phyloP scores from a whole-genome alignment of 441 rosid genomes.

The Erodium trifolium region DNA sequence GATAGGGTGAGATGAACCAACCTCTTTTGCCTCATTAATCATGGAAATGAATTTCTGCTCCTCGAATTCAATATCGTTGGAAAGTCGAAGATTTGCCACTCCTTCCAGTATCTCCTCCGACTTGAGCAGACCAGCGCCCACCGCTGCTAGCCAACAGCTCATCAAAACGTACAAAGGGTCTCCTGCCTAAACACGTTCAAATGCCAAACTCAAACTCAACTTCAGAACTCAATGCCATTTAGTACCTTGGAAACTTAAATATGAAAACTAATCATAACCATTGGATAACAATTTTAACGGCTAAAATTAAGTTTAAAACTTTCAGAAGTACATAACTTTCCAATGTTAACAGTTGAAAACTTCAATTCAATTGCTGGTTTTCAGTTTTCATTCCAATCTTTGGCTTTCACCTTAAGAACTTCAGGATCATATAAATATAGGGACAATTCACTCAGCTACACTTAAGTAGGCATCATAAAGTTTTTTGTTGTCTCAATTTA shows the following conservation, averaged over 20 bases:
- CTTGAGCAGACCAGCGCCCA: constrained; percentile 90
- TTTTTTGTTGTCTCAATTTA: no score
- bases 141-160: constrained; percentile 92
- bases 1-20: constrained; percentile 18
- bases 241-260: no score
- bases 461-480: no score
- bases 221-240: neutral
- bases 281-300: no score
- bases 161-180: constrained; percentile 84
- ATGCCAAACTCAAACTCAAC: constrained; percentile 10
- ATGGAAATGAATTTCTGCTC: constrained; percentile 72
- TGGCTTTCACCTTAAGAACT: neutral
- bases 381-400: no score
- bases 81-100: constrained; percentile 69
- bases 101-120: constrained; percentile 88
- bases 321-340: no score
- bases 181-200: constrained; percentile 52
- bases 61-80: constrained; percentile 83
- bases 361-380: no score
- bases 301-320: no score
- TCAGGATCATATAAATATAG: no score
- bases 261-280: no score
- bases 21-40: constrained; percentile 87
- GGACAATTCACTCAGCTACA: no score
- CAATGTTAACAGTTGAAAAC: no score